A percentile compares a stretch with the other conserved stretches of the same genome.
phyloP scores from a whole-genome alignment of 2,329 filamentous ascomycete genomes.

The Colletotrichum endophyticum region DNA sequence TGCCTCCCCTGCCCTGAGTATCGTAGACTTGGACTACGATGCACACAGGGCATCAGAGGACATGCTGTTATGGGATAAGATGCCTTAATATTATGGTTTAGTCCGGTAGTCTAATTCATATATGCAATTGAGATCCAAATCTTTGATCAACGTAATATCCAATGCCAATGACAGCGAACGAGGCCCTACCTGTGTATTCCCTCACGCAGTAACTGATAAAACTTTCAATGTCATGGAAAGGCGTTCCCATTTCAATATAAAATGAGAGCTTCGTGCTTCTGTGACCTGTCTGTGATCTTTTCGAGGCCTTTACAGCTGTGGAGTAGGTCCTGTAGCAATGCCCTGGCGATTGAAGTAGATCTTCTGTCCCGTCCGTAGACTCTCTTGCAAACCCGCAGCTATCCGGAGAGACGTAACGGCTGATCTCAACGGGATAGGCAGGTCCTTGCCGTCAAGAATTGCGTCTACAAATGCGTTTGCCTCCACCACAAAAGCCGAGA shows the following conservation, averaged over 20 bases:
- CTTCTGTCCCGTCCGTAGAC: slow-evolving; percentile 11
- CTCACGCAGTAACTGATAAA: background rate
- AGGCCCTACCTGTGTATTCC: background rate
- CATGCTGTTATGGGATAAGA: too few species aligned
- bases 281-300: fast-evolving
- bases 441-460: slow-evolving; percentile 14
- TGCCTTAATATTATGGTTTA: fast-evolving
- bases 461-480: slow-evolving; percentile 26
- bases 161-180: background rate
- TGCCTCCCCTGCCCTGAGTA: background rate
- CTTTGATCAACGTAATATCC: background rate
- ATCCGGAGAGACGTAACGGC: slow-evolving; percentile 20
- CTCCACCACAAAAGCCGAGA: slow-evolving; percentile 30
- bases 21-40: background rate
- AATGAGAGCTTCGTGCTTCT: fast-evolving
- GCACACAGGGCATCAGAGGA: background rate
- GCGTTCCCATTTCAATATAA: too few species aligned
- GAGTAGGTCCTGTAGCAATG: background rate
- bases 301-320: background rate
- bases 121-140: background rate
- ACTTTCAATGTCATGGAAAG: background rate
- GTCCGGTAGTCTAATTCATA: background rate
- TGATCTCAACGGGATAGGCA: slow-evolving; percentile 22
- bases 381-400: slow-evolving; percentile 23
- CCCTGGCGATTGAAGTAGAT: slow-evolving; percentile 20